A percentile compares a stretch with the other conserved stretches of the same genome.
These are phyloP conservation scores for Penicillium odoratum DNA, from an alignment of 495 filamentous ascomycete genomes.

Conservation along the genomic window DNA sequence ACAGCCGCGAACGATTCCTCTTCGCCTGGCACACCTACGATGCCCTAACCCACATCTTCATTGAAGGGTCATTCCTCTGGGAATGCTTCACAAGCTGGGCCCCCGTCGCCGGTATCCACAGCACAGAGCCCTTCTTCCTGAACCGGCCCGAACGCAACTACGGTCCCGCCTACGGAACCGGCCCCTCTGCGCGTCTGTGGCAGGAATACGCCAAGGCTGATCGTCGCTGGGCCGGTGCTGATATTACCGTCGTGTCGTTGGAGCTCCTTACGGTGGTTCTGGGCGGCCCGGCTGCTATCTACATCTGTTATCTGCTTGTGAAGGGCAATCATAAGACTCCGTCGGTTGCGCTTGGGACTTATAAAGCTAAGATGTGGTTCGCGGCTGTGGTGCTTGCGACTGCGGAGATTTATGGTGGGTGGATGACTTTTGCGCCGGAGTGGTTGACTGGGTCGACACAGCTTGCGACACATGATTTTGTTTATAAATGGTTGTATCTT, in stretches of 20 bases:
- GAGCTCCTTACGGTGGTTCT: slow-evolving; percentile 84
- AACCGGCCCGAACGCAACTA: slow-evolving; percentile 59
- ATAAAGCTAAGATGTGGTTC: slow-evolving; percentile 63
- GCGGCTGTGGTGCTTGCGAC: slow-evolving; percentile 77
- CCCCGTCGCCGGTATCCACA: slow-evolving; percentile 39
- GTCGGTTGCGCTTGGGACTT: slow-evolving; percentile 23
- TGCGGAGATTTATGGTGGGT: slow-evolving; percentile 93
- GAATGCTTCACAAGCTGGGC: slow-evolving; percentile 82
- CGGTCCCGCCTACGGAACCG: slow-evolving; percentile 67
- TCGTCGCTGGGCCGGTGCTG: slow-evolving; percentile 74
- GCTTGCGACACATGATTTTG: slow-evolving; percentile 76
- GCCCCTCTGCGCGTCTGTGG: slow-evolving; percentile 73
- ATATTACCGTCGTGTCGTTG: slow-evolving; percentile 75
- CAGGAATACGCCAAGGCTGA: slow-evolving; percentile 93
- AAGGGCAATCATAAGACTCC: slow-evolving; percentile 25
- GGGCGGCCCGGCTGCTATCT: slow-evolving; percentile 70
- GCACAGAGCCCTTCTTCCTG: slow-evolving; percentile 52
- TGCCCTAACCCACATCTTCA: slow-evolving; percentile 80
- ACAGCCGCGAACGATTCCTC: slow-evolving; percentile 62
- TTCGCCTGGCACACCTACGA: slow-evolving; percentile 97
- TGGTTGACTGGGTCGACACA: slow-evolving; percentile 79
- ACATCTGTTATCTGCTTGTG: slow-evolving; percentile 65
- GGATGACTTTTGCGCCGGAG: slow-evolving; percentile 95
- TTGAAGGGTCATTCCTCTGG: slow-evolving; percentile 90
- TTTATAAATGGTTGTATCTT: slow-evolving; percentile 87